A percentile compares a stretch with the other conserved stretches of the same genome.
These are phyloP conservation scores for Aphanomyces cochlioides DNA, from an alignment of 352 stramenopile genomes.

Conservation along the genomic window DNA sequence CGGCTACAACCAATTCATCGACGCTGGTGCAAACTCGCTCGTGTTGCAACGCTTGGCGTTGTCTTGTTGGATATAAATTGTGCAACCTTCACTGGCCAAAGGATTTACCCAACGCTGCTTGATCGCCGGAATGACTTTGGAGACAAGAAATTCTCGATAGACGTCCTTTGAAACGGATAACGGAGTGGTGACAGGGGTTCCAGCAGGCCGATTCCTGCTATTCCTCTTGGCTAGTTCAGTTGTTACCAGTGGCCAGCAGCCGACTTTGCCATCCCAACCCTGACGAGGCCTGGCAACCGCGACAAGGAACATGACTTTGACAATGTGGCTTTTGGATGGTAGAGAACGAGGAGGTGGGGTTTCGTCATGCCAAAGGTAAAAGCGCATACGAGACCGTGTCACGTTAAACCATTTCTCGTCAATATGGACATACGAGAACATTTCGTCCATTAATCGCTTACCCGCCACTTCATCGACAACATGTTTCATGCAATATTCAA, in stretches of 20 bases:
- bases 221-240: background rate
- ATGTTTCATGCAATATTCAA: background rate
- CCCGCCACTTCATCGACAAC: background rate
- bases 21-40: background rate
- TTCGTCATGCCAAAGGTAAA: constrained; percentile 11
- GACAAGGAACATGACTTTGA: constrained; percentile 20
- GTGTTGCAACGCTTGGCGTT: constrained; percentile 32
- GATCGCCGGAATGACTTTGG: background rate
- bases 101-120: background rate
- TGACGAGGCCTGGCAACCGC: background rate
- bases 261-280: constrained; percentile 15
- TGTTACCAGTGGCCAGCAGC: background rate
- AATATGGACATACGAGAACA: background rate
- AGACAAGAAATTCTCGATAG: background rate
- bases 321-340: constrained; percentile 4
- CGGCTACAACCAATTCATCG: constrained; percentile 7
- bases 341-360: background rate
- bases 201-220: background rate
- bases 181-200: background rate
- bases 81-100: background rate
- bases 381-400: background rate
- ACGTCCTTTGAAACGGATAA: background rate
- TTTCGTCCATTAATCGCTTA: background rate
- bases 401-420: constrained; percentile 24
- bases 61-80: constrained; percentile 9